Evolutionary conservation across 805 yeast genomes (phyloP).

Genomic region (Monosporozyma siamensis): DNA sequence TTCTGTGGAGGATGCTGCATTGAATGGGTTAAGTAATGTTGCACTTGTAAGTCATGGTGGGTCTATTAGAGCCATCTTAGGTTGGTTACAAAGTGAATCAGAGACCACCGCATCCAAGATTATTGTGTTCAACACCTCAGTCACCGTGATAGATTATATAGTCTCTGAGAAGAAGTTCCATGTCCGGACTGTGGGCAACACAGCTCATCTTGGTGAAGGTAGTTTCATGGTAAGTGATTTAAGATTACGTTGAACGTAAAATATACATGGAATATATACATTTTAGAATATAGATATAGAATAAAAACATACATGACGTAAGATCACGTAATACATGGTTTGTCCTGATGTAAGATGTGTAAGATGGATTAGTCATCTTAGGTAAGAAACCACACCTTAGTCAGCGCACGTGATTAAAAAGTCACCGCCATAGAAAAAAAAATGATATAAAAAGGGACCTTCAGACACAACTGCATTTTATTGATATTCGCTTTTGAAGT

Average conservation of each 20-base stretch:
- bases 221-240: conserved; percentile 43
- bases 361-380: too few relatives aligned
- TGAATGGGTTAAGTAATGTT: conserved; percentile 36
- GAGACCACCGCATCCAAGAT: conserved; percentile 34
- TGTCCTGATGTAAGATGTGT: too few relatives aligned
- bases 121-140: conserved; percentile 69
- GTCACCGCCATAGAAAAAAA: too few relatives aligned
- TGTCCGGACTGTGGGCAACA: conserved; percentile 52
- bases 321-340: too few relatives aligned
- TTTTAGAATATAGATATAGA: too few relatives aligned
- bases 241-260: conserved; percentile 34
- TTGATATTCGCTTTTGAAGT: too few relatives aligned
- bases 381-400: too few relatives aligned
- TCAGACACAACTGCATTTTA: too few relatives aligned
- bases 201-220: conserved; percentile 54
- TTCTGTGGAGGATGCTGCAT: conserved; percentile 31
- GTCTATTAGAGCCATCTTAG: conserved; percentile 52
- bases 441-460: too few relatives aligned
- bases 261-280: background rate
- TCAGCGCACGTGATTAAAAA: too few relatives aligned
- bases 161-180: conserved; percentile 33
- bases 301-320: too few relatives aligned
- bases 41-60: conserved; percentile 76
- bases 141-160: conserved; percentile 54
- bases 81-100: conserved; percentile 40